Percentiles rank a stretch among this genome's conserved stretches.
Conservation (phyloP, 2,329 filamentous ascomycete genomes). For the Aspergillus bombycis region DNA sequence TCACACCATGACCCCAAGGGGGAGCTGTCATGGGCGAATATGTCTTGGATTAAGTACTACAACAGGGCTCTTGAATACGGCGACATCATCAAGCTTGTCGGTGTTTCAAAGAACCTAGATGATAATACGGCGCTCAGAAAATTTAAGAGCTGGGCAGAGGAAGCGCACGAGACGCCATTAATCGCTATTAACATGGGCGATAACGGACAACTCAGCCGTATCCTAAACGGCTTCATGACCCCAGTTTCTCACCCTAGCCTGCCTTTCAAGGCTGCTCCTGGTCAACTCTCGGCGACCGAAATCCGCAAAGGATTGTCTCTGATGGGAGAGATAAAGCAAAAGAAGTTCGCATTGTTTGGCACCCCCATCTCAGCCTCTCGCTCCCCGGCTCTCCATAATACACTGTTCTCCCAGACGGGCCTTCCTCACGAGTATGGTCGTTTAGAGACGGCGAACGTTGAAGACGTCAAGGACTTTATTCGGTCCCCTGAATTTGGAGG, state of each 20-base stretch:
- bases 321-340: constrained; percentile 75
- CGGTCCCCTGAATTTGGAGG: constrained; percentile 78
- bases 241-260: constrained; percentile 87
- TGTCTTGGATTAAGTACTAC: constrained; percentile 89
- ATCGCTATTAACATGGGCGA: constrained; percentile 97
- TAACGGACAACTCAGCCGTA: constrained; percentile 82
- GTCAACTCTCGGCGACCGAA: constrained; percentile 86
- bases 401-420: constrained; percentile 74
- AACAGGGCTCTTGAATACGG: constrained; percentile 88
- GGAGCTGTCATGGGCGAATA: constrained; percentile 82
- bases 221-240: constrained; percentile 90
- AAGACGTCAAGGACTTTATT: constrained; percentile 67
- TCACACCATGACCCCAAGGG: constrained; percentile 90
- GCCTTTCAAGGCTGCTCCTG: constrained; percentile 92
- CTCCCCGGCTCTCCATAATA: constrained; percentile 88
- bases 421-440: constrained; percentile 81
- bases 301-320: constrained; percentile 79
- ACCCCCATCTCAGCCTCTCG: constrained; percentile 79
- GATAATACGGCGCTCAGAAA: constrained; percentile 84
- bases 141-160: constrained; percentile 77
- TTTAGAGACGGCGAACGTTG: constrained; percentile 71
- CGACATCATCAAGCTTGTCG: constrained; percentile 92
- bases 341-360: constrained; percentile 85
- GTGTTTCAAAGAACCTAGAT: constrained; percentile 72
- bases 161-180: constrained; percentile 76